A percentile compares a stretch with the other conserved stretches of the same genome.
Evolutionary conservation across 2,329 filamentous ascomycete genomes (phyloP).

Genomic region (Colletotrichum shisoi): DNA sequence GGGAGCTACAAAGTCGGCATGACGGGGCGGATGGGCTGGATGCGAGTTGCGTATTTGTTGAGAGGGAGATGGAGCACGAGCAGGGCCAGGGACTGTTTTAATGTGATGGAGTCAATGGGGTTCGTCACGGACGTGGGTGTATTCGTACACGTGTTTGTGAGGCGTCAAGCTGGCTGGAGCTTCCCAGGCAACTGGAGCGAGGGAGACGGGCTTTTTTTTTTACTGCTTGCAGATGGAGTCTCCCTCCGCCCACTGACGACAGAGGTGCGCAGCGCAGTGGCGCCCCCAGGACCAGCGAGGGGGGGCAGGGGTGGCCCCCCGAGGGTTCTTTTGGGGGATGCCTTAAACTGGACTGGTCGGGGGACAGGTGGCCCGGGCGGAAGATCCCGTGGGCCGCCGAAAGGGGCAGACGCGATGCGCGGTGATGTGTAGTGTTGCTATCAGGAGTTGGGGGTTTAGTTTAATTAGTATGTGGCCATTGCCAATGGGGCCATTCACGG

Average conservation of each 20-base stretch:
- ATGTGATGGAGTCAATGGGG: slow-evolving; percentile 25
- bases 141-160: slow-evolving; percentile 1
- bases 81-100: slow-evolving; percentile 15
- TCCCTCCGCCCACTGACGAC: slow-evolving; percentile 34
- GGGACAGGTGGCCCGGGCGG: slow-evolving; percentile 32
- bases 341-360: slow-evolving; percentile 19
- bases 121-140: slow-evolving; percentile 34
- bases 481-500: neutral
- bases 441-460: neutral
- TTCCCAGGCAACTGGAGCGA: slow-evolving; percentile 26
- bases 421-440: neutral
- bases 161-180: slow-evolving; percentile 36
- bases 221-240: slow-evolving; percentile 28
- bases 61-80: slow-evolving; percentile 1
- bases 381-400: slow-evolving; percentile 36
- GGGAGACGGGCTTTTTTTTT: slow-evolving; percentile 20
- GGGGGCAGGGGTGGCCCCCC: slow-evolving; percentile 35
- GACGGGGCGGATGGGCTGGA: neutral
- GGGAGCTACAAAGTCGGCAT: slow-evolving; percentile 4
- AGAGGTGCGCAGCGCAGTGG: slow-evolving; percentile 21
- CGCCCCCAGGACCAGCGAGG: slow-evolving; percentile 21
- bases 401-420: slow-evolving; percentile 25
- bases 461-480: neutral
- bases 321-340: slow-evolving; percentile 27
- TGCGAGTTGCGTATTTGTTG: slow-evolving; percentile 7